Evolutionary conservation across 2,329 filamentous ascomycete genomes (phyloP).

Genomic region (Aspergillus brunneoviolaceus): DNA sequence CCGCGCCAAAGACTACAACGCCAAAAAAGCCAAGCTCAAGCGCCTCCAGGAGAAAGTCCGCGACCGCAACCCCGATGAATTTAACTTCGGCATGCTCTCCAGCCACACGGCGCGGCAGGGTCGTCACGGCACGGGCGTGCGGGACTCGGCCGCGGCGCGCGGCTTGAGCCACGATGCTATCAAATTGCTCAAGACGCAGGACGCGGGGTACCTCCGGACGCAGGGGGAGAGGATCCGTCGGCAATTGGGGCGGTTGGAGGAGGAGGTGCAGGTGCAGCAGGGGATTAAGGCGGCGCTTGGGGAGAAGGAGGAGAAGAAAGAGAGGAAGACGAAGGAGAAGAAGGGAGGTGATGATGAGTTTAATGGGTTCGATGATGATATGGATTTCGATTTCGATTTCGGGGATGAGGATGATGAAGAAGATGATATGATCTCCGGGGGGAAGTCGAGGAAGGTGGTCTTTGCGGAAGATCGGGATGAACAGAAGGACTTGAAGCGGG

Average conservation of each 20-base stretch:
- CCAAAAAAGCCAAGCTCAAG: constrained; percentile 60
- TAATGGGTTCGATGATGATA: constrained; percentile 19
- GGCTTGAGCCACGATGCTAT: constrained; percentile 58
- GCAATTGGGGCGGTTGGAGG: constrained; percentile 52
- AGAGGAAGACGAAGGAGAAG: constrained; percentile 24
- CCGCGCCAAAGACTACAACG: constrained; percentile 63
- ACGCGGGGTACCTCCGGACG: constrained; percentile 61
- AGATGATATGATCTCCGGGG: constrained; percentile 22
- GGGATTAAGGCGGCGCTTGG: constrained; percentile 36
- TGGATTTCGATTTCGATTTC: constrained; percentile 22
- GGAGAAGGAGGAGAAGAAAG: constrained; percentile 19
- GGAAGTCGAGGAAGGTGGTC: constrained; percentile 35
- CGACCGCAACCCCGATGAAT: constrained; percentile 66
- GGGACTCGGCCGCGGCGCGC: constrained; percentile 43
- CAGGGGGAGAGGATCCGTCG: constrained; percentile 56
- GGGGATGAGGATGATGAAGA: constrained; percentile 24
- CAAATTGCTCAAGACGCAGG: constrained; percentile 65
- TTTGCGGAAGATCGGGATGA: constrained; percentile 43
- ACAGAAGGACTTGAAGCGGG: constrained; percentile 31
- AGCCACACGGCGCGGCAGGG: constrained; percentile 43
- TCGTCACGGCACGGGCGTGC: constrained; percentile 42
- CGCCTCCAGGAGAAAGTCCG: constrained; percentile 59
- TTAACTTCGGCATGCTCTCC: constrained; percentile 64
- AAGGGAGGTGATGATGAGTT: constrained; percentile 19
- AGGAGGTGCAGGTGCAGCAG: constrained; percentile 44